Conservation (phyloP, 2,329 filamentous ascomycete genomes). For the Phoma sp. region DNA sequence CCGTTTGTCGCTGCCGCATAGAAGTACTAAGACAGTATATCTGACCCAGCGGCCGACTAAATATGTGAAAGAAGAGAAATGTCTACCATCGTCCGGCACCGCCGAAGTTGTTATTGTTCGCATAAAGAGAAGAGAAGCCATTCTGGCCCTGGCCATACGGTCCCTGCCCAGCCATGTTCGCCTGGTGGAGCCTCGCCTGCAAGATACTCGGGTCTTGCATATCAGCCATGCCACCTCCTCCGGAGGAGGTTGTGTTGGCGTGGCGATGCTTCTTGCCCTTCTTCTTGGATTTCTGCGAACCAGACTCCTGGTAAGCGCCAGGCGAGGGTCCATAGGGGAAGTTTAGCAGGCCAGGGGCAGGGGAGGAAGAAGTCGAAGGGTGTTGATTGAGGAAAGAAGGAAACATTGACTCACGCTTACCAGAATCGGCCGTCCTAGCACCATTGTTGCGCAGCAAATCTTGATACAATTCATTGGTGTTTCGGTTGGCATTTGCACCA, state of each 20-base stretch:
- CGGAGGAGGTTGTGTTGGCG: constrained; percentile 99
- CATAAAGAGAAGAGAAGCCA: constrained; percentile 92
- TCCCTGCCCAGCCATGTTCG: constrained; percentile 80
- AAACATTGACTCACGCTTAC: constrained; percentile 99
- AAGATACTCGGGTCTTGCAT: constrained; percentile 99
- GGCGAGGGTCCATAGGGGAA: constrained; percentile 88
- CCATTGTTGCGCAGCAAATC: constrained; percentile 77
- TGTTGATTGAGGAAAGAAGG: constrained; percentile 89
- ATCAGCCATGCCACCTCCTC: constrained; percentile 99
- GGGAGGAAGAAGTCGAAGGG: constrained; percentile 81
- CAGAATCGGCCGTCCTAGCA: constrained; percentile 78
- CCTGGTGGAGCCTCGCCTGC: constrained; percentile 95
- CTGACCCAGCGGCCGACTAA: constrained; percentile 34
- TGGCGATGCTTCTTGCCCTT: constrained; percentile 99
- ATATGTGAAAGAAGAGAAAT: constrained; percentile 41
- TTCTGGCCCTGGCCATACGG: constrained; percentile 87
- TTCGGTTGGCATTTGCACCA: constrained; percentile 68
- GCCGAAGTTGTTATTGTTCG: constrained; percentile 58
- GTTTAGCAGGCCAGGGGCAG: constrained; percentile 88
- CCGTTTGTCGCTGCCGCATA: constrained; percentile 44
- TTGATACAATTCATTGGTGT: constrained; percentile 75
- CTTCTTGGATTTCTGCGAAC: constrained; percentile 95
- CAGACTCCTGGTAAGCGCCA: constrained; percentile 88
- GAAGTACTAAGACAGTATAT: constrained; percentile 41
- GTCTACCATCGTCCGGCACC: constrained; percentile 48